phyloP scores from a whole-genome alignment of 2,329 filamentous ascomycete genomes.

The Ceratocystis smalleyi region DNA sequence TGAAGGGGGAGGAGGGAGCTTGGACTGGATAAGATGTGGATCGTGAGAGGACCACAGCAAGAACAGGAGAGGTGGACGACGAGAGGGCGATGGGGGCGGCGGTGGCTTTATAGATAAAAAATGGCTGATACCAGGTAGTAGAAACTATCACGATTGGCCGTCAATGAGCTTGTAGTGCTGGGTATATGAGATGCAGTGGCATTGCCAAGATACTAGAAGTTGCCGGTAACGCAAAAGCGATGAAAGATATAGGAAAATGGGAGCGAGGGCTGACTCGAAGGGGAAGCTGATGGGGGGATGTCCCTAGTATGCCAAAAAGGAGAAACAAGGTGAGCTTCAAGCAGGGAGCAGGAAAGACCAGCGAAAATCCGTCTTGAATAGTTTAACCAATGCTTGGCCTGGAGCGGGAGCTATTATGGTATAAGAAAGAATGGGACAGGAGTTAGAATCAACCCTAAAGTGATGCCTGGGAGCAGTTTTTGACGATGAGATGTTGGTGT shows the following conservation, averaged over 20 bases:
- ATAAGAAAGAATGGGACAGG: not conserved
- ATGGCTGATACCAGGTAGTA: not conserved
- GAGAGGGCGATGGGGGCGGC: not conserved
- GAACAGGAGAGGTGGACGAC: not conserved
- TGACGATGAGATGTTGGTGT: not conserved
- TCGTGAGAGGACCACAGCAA: not conserved
- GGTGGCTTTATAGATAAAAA: not conserved
- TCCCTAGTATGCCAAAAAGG: not conserved
- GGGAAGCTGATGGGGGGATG: not conserved
- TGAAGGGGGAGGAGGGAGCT: not conserved
- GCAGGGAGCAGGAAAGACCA: not conserved
- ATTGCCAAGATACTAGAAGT: not conserved
- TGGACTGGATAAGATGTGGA: not conserved
- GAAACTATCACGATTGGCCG: not conserved
- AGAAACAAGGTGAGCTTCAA: not conserved
- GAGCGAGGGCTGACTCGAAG: not conserved
- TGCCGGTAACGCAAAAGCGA: not conserved
- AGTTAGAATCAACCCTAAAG: not conserved
- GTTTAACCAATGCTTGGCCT: not conserved
- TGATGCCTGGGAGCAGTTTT: not conserved
- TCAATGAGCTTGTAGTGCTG: not conserved
- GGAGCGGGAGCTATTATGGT: not conserved
- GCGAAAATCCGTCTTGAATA: too few species aligned
- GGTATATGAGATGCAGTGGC: not conserved
- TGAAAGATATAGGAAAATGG: not conserved